Percentiles rank a stretch among this genome's conserved stretches.
Evolutionary conservation across 441 rosid species (phyloP).

Genomic region (Erysimum cheiri): DNA sequence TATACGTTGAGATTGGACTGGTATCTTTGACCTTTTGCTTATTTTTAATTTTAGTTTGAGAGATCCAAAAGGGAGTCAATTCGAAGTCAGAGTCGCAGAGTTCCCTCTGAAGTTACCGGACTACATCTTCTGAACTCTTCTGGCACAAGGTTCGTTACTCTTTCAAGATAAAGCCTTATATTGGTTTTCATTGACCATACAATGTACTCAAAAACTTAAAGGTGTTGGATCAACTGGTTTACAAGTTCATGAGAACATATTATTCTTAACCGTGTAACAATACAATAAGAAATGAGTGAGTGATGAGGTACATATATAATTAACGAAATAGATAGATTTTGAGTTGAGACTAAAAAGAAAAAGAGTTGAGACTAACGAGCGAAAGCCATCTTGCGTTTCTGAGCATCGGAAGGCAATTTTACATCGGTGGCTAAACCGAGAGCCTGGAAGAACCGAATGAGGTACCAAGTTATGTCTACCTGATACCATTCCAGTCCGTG

Average conservation of each 20-base stretch:
- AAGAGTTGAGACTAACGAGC: constrained; percentile 14
- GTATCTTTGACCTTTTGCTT: constrained; percentile 8
- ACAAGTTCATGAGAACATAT: constrained; percentile 3
- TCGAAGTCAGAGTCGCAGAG: constrained; percentile 67
- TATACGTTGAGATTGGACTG: not conserved
- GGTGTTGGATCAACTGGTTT: constrained; percentile 16
- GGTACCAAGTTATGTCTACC: constrained; percentile 44
- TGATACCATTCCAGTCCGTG: constrained; percentile 47
- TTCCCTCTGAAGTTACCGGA: constrained; percentile 70
- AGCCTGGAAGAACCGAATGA: constrained; percentile 39
- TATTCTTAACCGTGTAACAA: not conserved
- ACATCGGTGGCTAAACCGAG: constrained; percentile 47
- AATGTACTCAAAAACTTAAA: constrained; percentile 8
- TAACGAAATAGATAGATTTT: not conserved
- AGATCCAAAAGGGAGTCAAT: constrained; percentile 63
- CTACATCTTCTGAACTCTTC: constrained; percentile 59
- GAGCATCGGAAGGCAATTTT: constrained; percentile 43
- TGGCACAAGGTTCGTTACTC: constrained; percentile 26
- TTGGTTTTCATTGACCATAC: constrained; percentile 10
- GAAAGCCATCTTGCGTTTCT: constrained; percentile 43
- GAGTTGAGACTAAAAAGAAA: no score
- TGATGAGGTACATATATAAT: not conserved
- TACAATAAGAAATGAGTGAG: not conserved
- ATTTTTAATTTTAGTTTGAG: constrained; percentile 51
- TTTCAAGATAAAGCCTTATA: constrained; percentile 1